A percentile compares a stretch with the other conserved stretches of the same genome.
Evolutionary conservation across 2,329 filamentous ascomycete genomes (phyloP).

Genomic region (Nemania sp.): DNA sequence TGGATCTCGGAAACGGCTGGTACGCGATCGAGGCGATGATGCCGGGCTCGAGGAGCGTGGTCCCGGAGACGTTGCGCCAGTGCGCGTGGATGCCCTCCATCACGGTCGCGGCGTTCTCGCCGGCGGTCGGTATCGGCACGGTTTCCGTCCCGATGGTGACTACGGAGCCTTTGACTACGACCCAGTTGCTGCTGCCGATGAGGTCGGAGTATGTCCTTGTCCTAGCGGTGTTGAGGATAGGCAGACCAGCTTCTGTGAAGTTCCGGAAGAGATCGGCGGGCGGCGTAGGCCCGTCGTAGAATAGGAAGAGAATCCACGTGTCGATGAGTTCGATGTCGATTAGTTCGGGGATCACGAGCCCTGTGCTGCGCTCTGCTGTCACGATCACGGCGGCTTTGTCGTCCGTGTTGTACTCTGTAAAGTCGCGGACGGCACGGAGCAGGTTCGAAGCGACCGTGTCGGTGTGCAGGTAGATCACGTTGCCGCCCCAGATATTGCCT

Average conservation of each 20-base stretch:
- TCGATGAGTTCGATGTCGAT: too few species aligned
- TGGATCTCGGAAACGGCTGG: conserved; percentile 44
- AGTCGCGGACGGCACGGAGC: conserved; percentile 54
- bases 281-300: conserved; percentile 61
- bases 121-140: conserved; percentile 39
- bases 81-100: conserved; percentile 39
- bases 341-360: too few species aligned
- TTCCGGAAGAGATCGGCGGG: conserved; percentile 58
- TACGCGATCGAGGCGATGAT: conserved; percentile 42
- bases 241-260: conserved; percentile 52
- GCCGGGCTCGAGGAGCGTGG: conserved; percentile 31
- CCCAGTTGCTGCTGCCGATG: conserved; percentile 49
- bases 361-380: conserved; percentile 52
- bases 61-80: conserved; percentile 41
- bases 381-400: conserved; percentile 63
- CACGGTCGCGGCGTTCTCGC: conserved; percentile 35
- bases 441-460: conserved; percentile 41
- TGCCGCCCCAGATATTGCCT: conserved; percentile 49
- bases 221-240: conserved; percentile 49
- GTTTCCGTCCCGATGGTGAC: conserved; percentile 47
- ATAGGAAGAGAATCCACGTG: conserved; percentile 63
- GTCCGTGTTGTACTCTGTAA: conserved; percentile 61
- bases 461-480: conserved; percentile 43
- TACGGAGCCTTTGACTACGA: conserved; percentile 40
- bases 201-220: conserved; percentile 52